Conservation (phyloP, 306 rosid species). For the Gillenia trifoliata region DNA sequence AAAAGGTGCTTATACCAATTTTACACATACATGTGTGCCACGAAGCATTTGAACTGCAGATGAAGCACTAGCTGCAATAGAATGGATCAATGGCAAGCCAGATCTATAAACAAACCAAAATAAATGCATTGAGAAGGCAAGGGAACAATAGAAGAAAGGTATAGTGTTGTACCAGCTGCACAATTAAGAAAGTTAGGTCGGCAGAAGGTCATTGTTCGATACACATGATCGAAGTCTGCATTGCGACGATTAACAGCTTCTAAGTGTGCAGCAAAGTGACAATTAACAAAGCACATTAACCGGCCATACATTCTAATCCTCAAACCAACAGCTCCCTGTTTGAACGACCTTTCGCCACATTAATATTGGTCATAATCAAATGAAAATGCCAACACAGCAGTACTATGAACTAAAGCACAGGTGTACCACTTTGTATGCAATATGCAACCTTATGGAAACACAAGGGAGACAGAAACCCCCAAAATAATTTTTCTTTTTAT, state of each 20-base stretch:
- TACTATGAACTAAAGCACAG: constrained; percentile 11
- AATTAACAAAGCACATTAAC: constrained; percentile 83
- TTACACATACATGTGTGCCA: constrained; percentile 64
- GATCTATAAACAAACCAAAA: constrained; percentile 58
- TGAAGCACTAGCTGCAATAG: constrained; percentile 77
- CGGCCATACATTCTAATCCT: constrained; percentile 83
- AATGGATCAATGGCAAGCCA: constrained; percentile 76
- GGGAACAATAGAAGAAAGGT: constrained; percentile 41
- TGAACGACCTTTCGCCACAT: constrained; percentile 36
- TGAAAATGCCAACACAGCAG: background rate
- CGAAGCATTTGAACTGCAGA: constrained; percentile 59
- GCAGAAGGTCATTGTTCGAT: constrained; percentile 74
- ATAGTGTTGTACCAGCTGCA: constrained; percentile 61
- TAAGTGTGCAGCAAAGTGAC: constrained; percentile 98
- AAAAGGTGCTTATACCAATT: constrained; percentile 16
- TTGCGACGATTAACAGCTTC: constrained; percentile 94
- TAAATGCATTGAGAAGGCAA: constrained; percentile 52
- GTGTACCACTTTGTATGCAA: background rate
- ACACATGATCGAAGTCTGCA: constrained; percentile 90
- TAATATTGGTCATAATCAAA: constrained; percentile 23
- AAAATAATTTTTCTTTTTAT: background rate
- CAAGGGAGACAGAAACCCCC: constrained; percentile 2
- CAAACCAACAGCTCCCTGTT: constrained; percentile 99
- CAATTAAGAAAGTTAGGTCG: constrained; percentile 53
- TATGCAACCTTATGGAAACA: background rate